Base-by-base conservation (phyloP, 805 yeast genomes). In the Candida ficus region DNA sequence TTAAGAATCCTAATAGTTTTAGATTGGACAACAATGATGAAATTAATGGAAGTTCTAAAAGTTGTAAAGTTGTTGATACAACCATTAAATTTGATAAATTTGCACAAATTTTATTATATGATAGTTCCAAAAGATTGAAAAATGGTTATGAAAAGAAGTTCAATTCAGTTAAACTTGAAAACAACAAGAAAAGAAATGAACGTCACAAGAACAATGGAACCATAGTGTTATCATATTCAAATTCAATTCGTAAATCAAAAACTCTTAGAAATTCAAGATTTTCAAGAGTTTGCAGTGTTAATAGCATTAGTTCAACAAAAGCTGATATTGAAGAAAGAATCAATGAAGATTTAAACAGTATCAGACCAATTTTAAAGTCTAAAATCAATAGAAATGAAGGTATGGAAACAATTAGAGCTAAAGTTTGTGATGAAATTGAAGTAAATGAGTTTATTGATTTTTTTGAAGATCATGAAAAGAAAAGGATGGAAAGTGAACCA, bases 351-450 rank as follows among this genome's bases (percentile, higher is more conserved):
- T 7, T 22, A 8, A 12, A 20, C 21, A 29, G 14, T 4, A 47
- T 55, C 3, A 62, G 52, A 44, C 62, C 75, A 5, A 68, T 68
- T 16, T 48, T 70, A 23, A 70, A 68, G 34, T 55, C 52, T 17
- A 66, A 47, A 38, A 41, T 48, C 12, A 69, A 70, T 38, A 37
- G 38, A 10, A 63, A 62, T 33, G 64, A 58, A 16, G 58, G 54
- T 19, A 54, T 54, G 19, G 75, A 70, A 45, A 53, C 54, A 1
- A 36, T 53, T 7, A 56, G 66, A 44, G 73, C 70, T 1, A 52
- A 47, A n/a, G 51, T 53, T 19, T 65, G 72, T 41, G 73, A 68
- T 42, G 56, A 46, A 14, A 66, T 68, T 10, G 63, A 56, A 11
- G 52, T 67, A 19, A 61, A 55, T 4, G 61, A 62, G 4, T 68